These are phyloP conservation scores for Trichosanthes truncata DNA, from an alignment of 306 rosid genomes.

Conservation along the genomic window DNA sequence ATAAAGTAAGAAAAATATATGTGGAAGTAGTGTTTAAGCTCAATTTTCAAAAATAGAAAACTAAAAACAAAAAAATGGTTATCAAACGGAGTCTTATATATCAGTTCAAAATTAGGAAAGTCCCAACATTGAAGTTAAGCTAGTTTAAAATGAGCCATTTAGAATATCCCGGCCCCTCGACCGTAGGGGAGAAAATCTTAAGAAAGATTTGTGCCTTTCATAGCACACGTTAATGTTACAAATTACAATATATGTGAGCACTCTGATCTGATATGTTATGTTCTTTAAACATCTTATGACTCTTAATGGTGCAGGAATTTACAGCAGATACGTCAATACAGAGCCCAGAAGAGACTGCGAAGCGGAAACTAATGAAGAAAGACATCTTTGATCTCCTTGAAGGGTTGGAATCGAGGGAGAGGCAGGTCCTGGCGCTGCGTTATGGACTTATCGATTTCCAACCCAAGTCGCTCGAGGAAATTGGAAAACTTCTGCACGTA, in stretches of 20 bases:
- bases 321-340: constrained; percentile 37
- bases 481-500: constrained; percentile 52
- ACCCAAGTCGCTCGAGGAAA: constrained; percentile 68
- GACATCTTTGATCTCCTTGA: constrained; percentile 40
- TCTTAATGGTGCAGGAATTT: constrained; percentile 39
- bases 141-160: neutral
- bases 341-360: constrained; percentile 60
- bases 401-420: constrained; percentile 61
- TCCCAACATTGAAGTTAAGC: neutral
- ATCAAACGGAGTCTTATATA: no score
- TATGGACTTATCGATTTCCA: constrained; percentile 54
- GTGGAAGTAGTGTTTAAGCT: no score
- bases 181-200: neutral
- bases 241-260: neutral
- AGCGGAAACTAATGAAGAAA: constrained; percentile 50
- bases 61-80: no score
- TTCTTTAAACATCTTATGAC: neutral
- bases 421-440: constrained; percentile 54
- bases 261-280: neutral
- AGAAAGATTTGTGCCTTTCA: neutral
- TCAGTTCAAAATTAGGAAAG: neutral
- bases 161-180: neutral
- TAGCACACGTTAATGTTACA: neutral
- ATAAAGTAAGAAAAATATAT: no score
- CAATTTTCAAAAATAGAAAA: no score